Percentiles rank a stretch among this genome's conserved stretches.
phyloP scores from a whole-genome alignment of 164 flowering plant genomes.

The Magnolia officinalis region DNA sequence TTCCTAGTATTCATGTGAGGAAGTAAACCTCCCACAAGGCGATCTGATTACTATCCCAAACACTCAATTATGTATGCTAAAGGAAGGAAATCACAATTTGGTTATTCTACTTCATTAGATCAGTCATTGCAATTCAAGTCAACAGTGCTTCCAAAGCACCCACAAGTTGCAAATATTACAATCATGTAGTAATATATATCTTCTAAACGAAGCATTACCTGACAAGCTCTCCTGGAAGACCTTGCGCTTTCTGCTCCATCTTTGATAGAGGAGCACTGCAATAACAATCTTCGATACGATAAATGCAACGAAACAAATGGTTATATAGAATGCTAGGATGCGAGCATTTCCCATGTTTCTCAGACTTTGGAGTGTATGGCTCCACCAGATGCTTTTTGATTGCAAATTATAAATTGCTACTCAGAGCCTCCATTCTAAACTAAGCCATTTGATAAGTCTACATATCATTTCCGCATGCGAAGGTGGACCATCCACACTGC shows the following conservation, averaged over 20 bases:
- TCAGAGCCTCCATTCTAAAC: not conserved
- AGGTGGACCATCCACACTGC: not conserved
- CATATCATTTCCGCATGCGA: not conserved
- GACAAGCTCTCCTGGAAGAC: conserved; percentile 51
- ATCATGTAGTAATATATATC: not conserved
- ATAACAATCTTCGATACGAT: conserved; percentile 60
- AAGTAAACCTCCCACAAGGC: no score
- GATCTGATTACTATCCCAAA: not conserved
- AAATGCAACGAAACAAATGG: conserved; percentile 63
- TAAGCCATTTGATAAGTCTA: not conserved
- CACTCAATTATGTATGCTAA: not conserved
- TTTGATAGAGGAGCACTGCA: conserved; percentile 55
- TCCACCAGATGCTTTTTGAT: not conserved
- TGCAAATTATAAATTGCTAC: not conserved
- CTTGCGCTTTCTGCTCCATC: conserved; percentile 70
- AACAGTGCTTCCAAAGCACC: not conserved
- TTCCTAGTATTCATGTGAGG: no score
- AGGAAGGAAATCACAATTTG: not conserved
- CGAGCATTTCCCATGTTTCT: conserved; percentile 42
- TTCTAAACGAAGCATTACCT: conserved; percentile 29
- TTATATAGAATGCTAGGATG: conserved; percentile 53
- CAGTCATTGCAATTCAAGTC: no score
- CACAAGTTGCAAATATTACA: not conserved
- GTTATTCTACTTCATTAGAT: no score
- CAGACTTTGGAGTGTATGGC: not conserved